phyloP scores from a whole-genome alignment of 2,329 filamentous ascomycete genomes.

The Torrubiellomyces zombiae region DNA sequence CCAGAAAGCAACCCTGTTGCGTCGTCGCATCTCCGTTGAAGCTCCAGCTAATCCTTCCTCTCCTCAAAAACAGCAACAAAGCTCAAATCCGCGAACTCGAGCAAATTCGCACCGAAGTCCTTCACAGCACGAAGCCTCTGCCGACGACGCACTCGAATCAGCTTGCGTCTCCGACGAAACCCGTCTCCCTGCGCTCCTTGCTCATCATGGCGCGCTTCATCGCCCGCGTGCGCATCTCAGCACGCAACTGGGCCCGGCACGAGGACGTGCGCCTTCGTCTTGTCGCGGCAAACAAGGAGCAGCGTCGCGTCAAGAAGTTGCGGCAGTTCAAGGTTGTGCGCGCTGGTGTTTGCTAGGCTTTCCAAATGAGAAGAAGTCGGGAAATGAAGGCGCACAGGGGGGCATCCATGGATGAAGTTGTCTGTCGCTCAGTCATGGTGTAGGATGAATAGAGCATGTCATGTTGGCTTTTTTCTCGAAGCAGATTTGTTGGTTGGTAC shows the following conservation, averaged over 20 bases:
- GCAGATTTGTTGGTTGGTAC: too few relatives aligned
- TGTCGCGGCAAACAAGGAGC: slow-evolving; percentile 29
- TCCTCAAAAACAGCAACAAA: slow-evolving; percentile 73
- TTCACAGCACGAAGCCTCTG: slow-evolving; percentile 21
- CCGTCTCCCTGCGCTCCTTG: slow-evolving; percentile 24
- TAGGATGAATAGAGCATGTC: too few relatives aligned
- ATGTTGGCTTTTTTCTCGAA: too few relatives aligned
- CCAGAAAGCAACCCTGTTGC: too few relatives aligned
- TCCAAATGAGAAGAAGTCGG: too few relatives aligned
- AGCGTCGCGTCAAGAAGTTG: slow-evolving; percentile 26
- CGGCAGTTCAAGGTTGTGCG: slow-evolving; percentile 22
- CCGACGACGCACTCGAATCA: slow-evolving; percentile 11
- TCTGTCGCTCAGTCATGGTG: too few relatives aligned
- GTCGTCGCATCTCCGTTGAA: too few relatives aligned
- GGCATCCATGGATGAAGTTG: too few relatives aligned
- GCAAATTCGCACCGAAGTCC: slow-evolving; percentile 45
- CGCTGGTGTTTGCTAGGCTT: too few relatives aligned
- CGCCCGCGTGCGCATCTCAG: slow-evolving; percentile 30
- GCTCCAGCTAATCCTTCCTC: too few relatives aligned
- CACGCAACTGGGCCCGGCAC: slow-evolving; percentile 32
- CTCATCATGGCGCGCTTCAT: slow-evolving; percentile 33
- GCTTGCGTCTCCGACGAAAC: slow-evolving; percentile 6
- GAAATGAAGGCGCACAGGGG: too few relatives aligned
- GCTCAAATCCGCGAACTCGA: slow-evolving; percentile 75
- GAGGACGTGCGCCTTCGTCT: slow-evolving; percentile 32